Evolutionary conservation across 371 early-diverging fungal genomes (phyloP).

Genomic region (Rhizopus arrhizus): DNA sequence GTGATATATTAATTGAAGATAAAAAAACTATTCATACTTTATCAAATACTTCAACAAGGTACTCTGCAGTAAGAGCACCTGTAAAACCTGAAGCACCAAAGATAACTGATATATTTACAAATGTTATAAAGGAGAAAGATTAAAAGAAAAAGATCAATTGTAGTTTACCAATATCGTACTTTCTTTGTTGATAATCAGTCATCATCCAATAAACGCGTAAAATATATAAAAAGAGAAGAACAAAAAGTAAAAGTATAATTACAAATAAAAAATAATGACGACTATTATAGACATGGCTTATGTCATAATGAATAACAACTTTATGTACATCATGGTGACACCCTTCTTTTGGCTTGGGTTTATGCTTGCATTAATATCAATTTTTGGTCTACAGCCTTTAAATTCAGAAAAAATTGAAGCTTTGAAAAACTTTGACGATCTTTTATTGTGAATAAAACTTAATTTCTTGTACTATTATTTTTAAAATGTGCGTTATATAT

Average conservation of each 20-base stretch:
- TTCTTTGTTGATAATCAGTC: constrained; percentile 21
- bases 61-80: constrained; percentile 71
- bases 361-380: constrained; percentile 1
- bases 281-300: background rate
- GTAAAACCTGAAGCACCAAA: constrained; percentile 92
- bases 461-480: no score
- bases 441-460: background rate
- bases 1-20: background rate
- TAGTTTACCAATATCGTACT: constrained; percentile 24
- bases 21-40: constrained; percentile 21
- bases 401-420: background rate
- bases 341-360: constrained; percentile 14
- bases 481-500: background rate
- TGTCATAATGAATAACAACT: background rate
- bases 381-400: constrained; percentile 1
- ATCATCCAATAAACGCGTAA: constrained; percentile 2
- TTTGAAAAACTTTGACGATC: constrained; percentile 4
- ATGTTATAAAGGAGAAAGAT: background rate
- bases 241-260: constrained; percentile 4
- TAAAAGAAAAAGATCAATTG: background rate
- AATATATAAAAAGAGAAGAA: constrained; percentile 1
- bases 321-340: background rate
- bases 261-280: background rate
- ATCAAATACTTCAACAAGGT: constrained; percentile 34
- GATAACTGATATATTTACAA: constrained; percentile 36